Conservation (phyloP, 441 rosid genomes). For the Adansonia rubrostipa region DNA sequence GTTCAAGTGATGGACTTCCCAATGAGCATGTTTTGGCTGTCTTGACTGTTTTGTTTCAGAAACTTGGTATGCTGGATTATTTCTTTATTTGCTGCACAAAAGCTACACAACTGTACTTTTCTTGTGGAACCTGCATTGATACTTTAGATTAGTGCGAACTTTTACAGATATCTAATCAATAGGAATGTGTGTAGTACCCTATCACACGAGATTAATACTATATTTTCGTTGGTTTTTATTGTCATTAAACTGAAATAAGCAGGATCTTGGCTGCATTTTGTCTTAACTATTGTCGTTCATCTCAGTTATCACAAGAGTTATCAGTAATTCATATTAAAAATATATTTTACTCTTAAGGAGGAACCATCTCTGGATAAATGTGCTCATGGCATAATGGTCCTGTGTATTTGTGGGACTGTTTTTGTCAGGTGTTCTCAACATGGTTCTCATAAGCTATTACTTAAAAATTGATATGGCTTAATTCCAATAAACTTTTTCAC, state of each 20-base stretch:
- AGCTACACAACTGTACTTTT: not conserved
- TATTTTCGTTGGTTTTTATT: not conserved
- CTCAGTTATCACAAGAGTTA: not conserved
- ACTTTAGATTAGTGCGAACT: not conserved
- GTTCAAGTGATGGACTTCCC: conserved; percentile 53
- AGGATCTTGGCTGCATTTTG: not conserved
- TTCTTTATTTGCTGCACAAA: conserved; percentile 24
- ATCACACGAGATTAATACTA: not conserved
- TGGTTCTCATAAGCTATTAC: not conserved
- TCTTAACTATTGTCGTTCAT: not conserved
- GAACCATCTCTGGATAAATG: not conserved
- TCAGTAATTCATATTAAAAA: conserved; percentile 8
- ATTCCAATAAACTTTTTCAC: not conserved
- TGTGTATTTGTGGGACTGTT: not conserved
- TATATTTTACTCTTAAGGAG: not conserved
- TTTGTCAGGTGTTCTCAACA: not conserved
- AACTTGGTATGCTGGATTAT: conserved; percentile 65
- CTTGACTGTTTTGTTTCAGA: conserved; percentile 58
- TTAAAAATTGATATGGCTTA: conserved; percentile 2
- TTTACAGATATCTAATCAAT: not conserved
- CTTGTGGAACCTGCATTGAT: not conserved
- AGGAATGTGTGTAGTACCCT: not conserved
- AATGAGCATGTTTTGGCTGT: conserved; percentile 63
- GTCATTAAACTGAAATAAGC: not conserved
- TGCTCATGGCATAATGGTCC: not conserved